Evolutionary conservation across 1,139 yeast species (phyloP).

Genomic region (Saccharomyces uvarum): DNA sequence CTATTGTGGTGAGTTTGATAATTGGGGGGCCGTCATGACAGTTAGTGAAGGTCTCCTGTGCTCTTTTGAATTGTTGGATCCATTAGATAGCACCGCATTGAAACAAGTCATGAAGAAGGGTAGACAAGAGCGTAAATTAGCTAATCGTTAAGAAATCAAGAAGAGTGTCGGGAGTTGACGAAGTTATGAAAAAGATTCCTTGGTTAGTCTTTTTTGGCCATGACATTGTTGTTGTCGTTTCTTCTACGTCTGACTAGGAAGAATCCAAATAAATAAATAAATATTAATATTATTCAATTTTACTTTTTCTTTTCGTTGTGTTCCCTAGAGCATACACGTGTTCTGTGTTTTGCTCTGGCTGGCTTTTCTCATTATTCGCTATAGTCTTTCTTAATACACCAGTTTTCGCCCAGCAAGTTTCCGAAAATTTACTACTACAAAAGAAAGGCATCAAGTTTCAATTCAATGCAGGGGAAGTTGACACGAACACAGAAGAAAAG

Average conservation of each 20-base stretch:
- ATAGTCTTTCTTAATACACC: not conserved
- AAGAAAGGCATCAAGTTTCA: not conserved
- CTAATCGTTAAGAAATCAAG: constrained; percentile 26
- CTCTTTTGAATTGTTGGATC: constrained; percentile 80
- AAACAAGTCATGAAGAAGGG: constrained; percentile 84
- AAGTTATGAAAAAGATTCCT: constrained; percentile 9
- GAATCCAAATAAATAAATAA: not conserved
- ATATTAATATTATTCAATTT: not conserved
- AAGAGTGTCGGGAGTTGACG: constrained; percentile 3
- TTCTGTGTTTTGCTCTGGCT: not conserved
- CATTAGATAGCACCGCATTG: constrained; percentile 79
- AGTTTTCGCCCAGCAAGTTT: not conserved
- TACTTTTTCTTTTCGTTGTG: not conserved
- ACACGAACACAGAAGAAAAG: constrained; percentile 1
- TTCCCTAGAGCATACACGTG: not conserved
- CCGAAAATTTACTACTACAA: not conserved
- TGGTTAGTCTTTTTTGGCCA: not conserved
- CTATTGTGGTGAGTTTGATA: constrained; percentile 91
- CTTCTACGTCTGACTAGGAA: not conserved
- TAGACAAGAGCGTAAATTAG: constrained; percentile 58
- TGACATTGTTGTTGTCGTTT: not conserved
- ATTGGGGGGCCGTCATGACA: constrained; percentile 96
- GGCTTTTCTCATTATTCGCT: not conserved
- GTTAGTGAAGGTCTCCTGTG: constrained; percentile 82
- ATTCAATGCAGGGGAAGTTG: not conserved